These are phyloP conservation scores for Pseudozyma hubeiensis DNA, from an alignment of 1,284 basidiomycete genomes.

Conservation along the genomic window DNA sequence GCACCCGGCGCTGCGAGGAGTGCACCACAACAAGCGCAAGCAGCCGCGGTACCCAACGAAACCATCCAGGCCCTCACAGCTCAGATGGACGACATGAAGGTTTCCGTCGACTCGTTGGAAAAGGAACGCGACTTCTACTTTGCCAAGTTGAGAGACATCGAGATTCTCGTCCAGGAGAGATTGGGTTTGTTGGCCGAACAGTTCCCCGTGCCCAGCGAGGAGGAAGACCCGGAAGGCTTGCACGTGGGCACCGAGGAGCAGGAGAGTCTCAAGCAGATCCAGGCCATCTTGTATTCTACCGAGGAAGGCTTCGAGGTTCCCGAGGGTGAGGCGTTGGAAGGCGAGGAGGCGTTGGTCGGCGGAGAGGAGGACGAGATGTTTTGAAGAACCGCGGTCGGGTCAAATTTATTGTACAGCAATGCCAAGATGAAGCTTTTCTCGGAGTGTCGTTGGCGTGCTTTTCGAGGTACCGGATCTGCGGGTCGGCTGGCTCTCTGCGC, in stretches of 20 bases:
- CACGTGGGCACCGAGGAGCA: slow-evolving; percentile 71
- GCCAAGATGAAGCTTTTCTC: too few relatives aligned
- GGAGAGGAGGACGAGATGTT: slow-evolving; percentile 2
- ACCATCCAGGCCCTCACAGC: slow-evolving; percentile 76
- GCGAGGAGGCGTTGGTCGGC: neutral
- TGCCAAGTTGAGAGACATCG: slow-evolving; percentile 86
- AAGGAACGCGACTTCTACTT: slow-evolving; percentile 99
- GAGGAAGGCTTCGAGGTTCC: slow-evolving; percentile 73
- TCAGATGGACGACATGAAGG: slow-evolving; percentile 85
- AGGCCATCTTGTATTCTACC: slow-evolving; percentile 93
- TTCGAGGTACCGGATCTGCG: too few relatives aligned
- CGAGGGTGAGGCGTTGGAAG: slow-evolving; percentile 41
- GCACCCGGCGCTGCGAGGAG: slow-evolving; percentile 72
- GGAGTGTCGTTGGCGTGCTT: too few relatives aligned
- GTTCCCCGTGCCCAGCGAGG: slow-evolving; percentile 17
- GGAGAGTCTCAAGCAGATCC: slow-evolving; percentile 81
- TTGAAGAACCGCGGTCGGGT: neutral
- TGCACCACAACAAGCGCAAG: too few relatives aligned
- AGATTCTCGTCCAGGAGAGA: slow-evolving; percentile 79
- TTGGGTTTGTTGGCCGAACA: slow-evolving; percentile 60
- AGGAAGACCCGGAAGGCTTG: slow-evolving; percentile 14
- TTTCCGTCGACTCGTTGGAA: slow-evolving; percentile 81
- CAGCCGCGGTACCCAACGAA: slow-evolving; percentile 62
- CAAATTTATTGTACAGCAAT: too few relatives aligned
- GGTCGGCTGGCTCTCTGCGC: too few relatives aligned